A percentile compares a stretch with the other conserved stretches of the same genome.
Conservation (phyloP, 2,329 filamentous ascomycete species). For the Torrubiellomyces zombiae region DNA sequence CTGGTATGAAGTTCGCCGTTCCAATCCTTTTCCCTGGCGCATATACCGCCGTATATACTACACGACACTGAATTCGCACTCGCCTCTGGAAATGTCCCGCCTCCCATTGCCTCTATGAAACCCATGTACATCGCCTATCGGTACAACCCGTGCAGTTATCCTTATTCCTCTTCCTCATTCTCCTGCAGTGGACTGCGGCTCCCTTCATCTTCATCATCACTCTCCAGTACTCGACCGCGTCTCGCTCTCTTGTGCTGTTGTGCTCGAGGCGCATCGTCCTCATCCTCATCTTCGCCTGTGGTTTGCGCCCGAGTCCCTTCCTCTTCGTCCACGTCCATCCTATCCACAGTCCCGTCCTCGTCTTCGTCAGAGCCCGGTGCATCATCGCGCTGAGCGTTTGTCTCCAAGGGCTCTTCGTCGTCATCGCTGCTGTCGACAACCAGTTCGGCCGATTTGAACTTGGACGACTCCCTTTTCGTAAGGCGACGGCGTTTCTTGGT, state of each 20-base stretch:
- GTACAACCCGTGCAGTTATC: too few relatives aligned
- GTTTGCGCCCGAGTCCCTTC: slow-evolving; percentile 13
- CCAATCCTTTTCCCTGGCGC: too few relatives aligned
- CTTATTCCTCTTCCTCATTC: slow-evolving; percentile 7
- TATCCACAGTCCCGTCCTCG: slow-evolving; percentile 21
- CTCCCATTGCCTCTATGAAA: too few relatives aligned
- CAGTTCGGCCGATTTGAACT: slow-evolving; percentile 77
- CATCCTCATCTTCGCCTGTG: slow-evolving; percentile 28
- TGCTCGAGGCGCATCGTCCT: slow-evolving; percentile 19
- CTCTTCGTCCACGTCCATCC: slow-evolving; percentile 35
- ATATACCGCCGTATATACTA: too few relatives aligned
- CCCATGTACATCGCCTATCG: too few relatives aligned
- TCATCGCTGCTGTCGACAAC: slow-evolving; percentile 56
- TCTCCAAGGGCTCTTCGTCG: slow-evolving; percentile 26
- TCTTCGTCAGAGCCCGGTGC: slow-evolving; percentile 19
- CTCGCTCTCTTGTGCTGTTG: slow-evolving; percentile 28
- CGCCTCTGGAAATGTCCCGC: too few relatives aligned
- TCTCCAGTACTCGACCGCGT: slow-evolving; percentile 35
- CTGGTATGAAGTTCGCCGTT: too few relatives aligned
- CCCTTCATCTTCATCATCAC: slow-evolving; percentile 33
- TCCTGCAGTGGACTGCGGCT: too few relatives aligned
- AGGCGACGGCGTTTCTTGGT: slow-evolving; percentile 47
- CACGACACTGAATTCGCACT: too few relatives aligned
- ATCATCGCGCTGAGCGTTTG: slow-evolving; percentile 20
- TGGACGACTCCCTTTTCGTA: slow-evolving; percentile 32